Base-by-base conservation (phyloP, 306 rosid genomes). In the Trichosanthes truncata region DNA sequence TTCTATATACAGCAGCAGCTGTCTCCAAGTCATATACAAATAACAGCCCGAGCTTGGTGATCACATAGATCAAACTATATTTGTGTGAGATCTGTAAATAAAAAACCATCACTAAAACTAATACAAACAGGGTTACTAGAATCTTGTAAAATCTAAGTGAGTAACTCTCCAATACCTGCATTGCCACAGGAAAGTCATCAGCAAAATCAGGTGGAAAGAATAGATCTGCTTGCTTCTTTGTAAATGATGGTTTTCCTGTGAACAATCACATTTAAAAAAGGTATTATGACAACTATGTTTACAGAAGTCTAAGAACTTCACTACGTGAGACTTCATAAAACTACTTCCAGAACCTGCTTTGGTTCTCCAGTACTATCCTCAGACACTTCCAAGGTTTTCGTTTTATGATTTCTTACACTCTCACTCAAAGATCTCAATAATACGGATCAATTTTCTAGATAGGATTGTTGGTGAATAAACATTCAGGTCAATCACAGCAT, bases 201-300 rank as follows among this genome's bases (percentile, higher is more conserved):
- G 92, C 94, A 88, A 96, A 96, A 89, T 96, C 99, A 25, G 99
- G 99, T 68, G 99, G 99, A 80, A 96, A 96, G 93, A 93, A 96
- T 57, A 96, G 94, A 87, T 93, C 99, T 36, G 99, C 98, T 82
- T 96, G 99, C 85, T 96, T 96, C 94, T 96, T 93, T 10, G 97
- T 79, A 87, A 96, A 96, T 31, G 99, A 90, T 71, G 98, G 97
- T 78, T 96, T 96, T 78, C 99, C 99, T 96, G 91, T 80, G 65
- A 84, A 81, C 35, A 80, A 59, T 51, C 18, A 78, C 79, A 82
- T 59, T 78, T 41, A 82, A 77, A 76, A 3, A 60, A 57, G 14
- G 21, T 72, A 72, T 25, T 17, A 8, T 15, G 25, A 21, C 25
- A 38, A 67, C 18, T 38, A 67, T 67, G 74, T 40, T 76, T 8